A percentile compares a stretch with the other conserved stretches of the same genome.
These are phyloP conservation scores for Gracilaria caudata DNA, from an alignment of 23 red algal genomes.

Conservation along the genomic window DNA sequence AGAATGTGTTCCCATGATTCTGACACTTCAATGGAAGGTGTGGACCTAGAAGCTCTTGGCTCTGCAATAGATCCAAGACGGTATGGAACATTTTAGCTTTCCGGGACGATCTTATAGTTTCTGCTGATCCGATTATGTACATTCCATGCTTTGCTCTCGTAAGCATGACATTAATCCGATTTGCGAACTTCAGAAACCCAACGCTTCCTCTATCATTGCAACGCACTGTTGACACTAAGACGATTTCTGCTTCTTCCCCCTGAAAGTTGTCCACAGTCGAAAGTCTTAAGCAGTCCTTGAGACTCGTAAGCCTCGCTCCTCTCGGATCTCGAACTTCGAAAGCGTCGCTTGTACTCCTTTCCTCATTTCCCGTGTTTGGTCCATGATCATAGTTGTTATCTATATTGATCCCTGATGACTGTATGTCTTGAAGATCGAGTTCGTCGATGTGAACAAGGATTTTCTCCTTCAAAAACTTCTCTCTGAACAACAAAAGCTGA, in stretches of 20 bases:
- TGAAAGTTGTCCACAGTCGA: conserved; percentile 73
- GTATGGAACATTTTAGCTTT: conserved; percentile 3
- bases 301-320: neutral
- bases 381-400: neutral
- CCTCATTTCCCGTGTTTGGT: neutral
- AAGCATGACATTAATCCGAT: conserved; percentile 66
- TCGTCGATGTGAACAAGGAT: conserved; percentile 41
- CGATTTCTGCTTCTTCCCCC: conserved; percentile 57
- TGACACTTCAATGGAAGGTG: conserved; percentile 14
- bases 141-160: conserved; percentile 59
- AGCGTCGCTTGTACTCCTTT: neutral
- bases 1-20: conserved; percentile 4
- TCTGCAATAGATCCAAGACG: neutral
- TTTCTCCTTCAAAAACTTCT: neutral
- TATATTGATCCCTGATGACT: neutral
- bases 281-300: conserved; percentile 29
- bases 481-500: conserved; percentile 32
- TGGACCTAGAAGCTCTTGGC: neutral
- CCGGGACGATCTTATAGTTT: conserved; percentile 19
- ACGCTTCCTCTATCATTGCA: conserved; percentile 34
- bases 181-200: conserved; percentile 36
- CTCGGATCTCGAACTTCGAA: neutral
- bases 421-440: conserved; percentile 35
- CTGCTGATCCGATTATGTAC: conserved; percentile 42
- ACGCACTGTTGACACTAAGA: conserved; percentile 59